Evolutionary conservation across 345 rosid species (phyloP).

Genomic region (Rhodamnia argentea): DNA sequence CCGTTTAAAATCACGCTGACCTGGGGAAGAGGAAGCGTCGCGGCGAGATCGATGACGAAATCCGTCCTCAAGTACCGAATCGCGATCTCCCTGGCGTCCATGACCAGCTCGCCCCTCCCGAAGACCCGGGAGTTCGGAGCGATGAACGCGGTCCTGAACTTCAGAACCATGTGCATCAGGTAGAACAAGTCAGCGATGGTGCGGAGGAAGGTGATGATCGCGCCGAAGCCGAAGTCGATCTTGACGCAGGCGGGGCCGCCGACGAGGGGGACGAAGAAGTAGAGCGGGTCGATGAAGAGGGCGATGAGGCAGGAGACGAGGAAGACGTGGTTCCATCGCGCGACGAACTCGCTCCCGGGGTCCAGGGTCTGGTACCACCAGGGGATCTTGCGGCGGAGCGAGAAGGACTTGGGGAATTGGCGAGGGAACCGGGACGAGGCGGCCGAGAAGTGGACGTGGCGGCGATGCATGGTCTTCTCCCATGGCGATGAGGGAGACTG

Average conservation of each 20-base stretch:
- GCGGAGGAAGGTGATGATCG: constrained; percentile 50
- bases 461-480: neutral
- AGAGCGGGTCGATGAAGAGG: constrained; percentile 76
- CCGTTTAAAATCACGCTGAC: constrained; percentile 8
- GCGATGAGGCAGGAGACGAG: constrained; percentile 57
- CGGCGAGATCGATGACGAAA: constrained; percentile 52
- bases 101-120: constrained; percentile 78
- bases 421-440: constrained; percentile 28
- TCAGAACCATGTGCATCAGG: constrained; percentile 50
- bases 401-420: constrained; percentile 30
- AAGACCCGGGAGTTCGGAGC: constrained; percentile 64
- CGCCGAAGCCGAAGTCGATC: constrained; percentile 32
- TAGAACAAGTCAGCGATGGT: constrained; percentile 58
- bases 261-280: constrained; percentile 60
- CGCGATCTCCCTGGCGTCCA: constrained; percentile 56
- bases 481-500: neutral
- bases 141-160: constrained; percentile 65
- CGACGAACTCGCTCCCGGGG: constrained; percentile 52
- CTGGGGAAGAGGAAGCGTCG: constrained; percentile 89
- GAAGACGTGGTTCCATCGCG: constrained; percentile 66
- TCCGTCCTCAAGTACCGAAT: constrained; percentile 46
- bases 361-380: constrained; percentile 53
- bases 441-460: constrained; percentile 15
- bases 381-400: constrained; percentile 33
- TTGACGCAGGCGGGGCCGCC: constrained; percentile 44